Base-by-base conservation (phyloP, 495 filamentous ascomycete genomes). In the Neurospora pannonica region DNA sequence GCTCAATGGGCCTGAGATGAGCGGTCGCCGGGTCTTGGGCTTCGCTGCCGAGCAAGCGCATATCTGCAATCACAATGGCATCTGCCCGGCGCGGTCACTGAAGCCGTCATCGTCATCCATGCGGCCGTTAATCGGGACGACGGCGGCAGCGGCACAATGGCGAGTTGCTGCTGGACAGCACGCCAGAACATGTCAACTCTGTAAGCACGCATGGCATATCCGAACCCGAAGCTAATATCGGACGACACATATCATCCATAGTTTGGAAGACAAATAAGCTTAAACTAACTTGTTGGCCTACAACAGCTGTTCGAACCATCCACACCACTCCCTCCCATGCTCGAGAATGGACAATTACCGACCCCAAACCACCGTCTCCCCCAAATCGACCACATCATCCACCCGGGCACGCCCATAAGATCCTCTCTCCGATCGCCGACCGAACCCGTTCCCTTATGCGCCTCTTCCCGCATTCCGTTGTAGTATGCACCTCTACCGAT, bases 381-480 rank as follows among this genome's bases (percentile, higher is more conserved):
- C 70, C 42, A 42, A 62, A 34, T 3, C 71, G 71, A 36, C 42
- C 31, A 31, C 37, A 48, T 31, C 43, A 62, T 60, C 75, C 19
- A 71, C 74, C 69, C 17, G 70, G 71, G 54, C 37, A 39, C 69
- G 70, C 72, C 71, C n/a, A 37, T 69, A 48, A 24, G 34, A 43
- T 8, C 15, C 40, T 42, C 71, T 15, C 75, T 70, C 75, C 72
- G 37, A 79, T 85, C 43, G 76, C 81, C 67, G 77, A 81, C 17
- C 79, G 82, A 24, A 83, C 93, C 75, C 90, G 89, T 40, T 80
- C 84, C 24, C 79, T 92, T 39, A 93, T 94, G 90, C 92, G 92
- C 71, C 85, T 84, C 54, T 85, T 94, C 24, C 87, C 92, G 1
- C 89, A 93, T 82, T 87, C 92, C 15, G 92, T 94, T 74, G 92